Conservation (phyloP, 345 rosid species). For the Euphorbia tirucalli region DNA sequence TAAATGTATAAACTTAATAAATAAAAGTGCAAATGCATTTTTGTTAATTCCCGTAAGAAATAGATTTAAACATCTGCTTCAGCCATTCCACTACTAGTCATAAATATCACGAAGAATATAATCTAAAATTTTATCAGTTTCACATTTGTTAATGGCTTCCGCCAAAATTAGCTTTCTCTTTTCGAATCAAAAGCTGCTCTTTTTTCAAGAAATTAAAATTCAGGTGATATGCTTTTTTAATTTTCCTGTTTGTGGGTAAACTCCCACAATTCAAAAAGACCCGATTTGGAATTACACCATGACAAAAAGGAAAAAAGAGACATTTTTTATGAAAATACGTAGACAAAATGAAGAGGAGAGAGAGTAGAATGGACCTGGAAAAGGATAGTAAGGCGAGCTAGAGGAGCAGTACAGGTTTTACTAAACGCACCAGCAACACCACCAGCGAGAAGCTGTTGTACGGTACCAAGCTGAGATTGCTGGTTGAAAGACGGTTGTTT, state of each 20-base stretch:
- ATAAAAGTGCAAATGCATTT: too few relatives aligned
- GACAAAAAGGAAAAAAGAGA: neutral
- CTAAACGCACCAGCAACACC: constrained; percentile 94
- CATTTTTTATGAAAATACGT: neutral
- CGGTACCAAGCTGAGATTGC: constrained; percentile 60
- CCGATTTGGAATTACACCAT: neutral
- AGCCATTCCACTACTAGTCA: neutral
- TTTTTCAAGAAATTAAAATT: neutral
- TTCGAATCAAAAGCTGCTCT: neutral
- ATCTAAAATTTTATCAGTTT: neutral
- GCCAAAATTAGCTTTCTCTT: too few relatives aligned
- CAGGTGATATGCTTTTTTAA: neutral
- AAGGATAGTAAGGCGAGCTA: constrained; percentile 89
- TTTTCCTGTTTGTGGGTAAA: neutral
- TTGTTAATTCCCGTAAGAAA: neutral
- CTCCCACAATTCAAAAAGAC: neutral
- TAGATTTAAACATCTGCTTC: neutral
- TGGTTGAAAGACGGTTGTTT: constrained; percentile 33
- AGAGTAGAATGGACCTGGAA: constrained; percentile 61
- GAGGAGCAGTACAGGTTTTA: constrained; percentile 98
- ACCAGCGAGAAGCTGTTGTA: constrained; percentile 76
- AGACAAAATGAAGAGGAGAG: neutral
- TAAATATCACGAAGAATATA: neutral
- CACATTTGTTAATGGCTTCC: neutral
- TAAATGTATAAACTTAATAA: too few relatives aligned